phyloP scores from a whole-genome alignment of 2,329 filamentous ascomycete genomes.

The Alternaria sp. region DNA sequence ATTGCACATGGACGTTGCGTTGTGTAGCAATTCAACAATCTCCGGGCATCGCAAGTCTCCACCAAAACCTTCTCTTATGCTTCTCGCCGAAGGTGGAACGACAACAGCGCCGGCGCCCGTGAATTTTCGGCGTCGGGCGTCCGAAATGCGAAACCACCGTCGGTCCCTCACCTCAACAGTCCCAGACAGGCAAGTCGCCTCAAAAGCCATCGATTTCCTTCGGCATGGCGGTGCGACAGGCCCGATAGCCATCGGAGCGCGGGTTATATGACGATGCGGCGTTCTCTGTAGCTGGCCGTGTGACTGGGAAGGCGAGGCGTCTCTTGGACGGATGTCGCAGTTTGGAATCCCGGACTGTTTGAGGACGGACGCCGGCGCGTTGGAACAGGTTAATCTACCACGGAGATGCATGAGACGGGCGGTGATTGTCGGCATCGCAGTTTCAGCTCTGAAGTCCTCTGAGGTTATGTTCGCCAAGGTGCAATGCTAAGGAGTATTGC shows the following conservation, averaged over 20 bases:
- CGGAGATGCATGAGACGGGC: not conserved
- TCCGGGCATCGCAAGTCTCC: not conserved
- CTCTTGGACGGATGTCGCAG: not conserved
- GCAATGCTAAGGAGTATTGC: not conserved
- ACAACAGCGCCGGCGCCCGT: conserved; percentile 1
- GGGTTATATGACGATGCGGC: conserved; percentile 5
- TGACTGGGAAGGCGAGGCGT: not conserved
- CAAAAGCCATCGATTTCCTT: conserved; percentile 11
- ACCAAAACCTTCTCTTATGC: not conserved
- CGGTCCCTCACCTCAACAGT: not conserved
- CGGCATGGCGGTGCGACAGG: conserved; percentile 9
- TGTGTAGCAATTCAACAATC: not conserved
- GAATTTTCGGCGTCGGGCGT: conserved; percentile 9
- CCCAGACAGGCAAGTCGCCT: conserved; percentile 8
- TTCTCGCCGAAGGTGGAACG: not conserved
- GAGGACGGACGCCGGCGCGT: not conserved
- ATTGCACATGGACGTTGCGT: too few species aligned
- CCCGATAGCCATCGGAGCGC: conserved; percentile 15
- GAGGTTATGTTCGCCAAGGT: not conserved
- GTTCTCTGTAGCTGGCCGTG: not conserved
- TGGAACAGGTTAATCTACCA: not conserved
- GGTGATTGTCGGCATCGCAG: not conserved
- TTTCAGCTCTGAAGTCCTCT: not conserved
- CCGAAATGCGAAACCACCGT: not conserved
- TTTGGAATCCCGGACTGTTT: not conserved